phyloP scores from a whole-genome alignment of 2,329 filamentous ascomycete species.

The Fusarium torulosum region DNA sequence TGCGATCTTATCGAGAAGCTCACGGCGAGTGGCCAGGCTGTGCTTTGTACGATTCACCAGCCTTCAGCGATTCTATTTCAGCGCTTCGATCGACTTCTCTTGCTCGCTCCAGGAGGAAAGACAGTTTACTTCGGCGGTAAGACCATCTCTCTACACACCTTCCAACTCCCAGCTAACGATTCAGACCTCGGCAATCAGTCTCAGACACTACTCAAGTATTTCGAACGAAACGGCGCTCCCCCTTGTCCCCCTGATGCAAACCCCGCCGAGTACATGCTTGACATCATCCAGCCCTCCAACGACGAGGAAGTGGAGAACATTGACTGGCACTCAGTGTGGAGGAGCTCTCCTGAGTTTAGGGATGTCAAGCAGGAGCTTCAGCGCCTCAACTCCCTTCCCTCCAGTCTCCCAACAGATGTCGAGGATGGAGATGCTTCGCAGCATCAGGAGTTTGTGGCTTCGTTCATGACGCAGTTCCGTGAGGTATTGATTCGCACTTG shows the following conservation, averaged over 20 bases:
- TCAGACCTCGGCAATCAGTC: constrained; percentile 57
- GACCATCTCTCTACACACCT: accelerated
- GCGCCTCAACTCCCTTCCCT: constrained; percentile 27
- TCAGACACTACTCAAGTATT: constrained; percentile 65
- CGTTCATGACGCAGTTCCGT: constrained; percentile 50
- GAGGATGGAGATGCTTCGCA: constrained; percentile 30
- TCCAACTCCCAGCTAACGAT: not conserved
- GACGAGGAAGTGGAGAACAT: constrained; percentile 56
- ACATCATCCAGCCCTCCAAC: constrained; percentile 48
- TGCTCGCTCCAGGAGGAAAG: constrained; percentile 67
- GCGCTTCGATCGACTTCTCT: constrained; percentile 66
- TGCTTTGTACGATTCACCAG: constrained; percentile 63
- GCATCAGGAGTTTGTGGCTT: constrained; percentile 51
- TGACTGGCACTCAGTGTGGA: constrained; percentile 58
- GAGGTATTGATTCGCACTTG: constrained; percentile 55
- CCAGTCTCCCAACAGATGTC: not conserved
- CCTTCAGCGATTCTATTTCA: constrained; percentile 60
- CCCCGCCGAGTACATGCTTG: constrained; percentile 76
- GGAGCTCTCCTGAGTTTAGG: constrained; percentile 56
- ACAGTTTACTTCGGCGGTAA: constrained; percentile 72
- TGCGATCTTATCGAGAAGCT: constrained; percentile 77
- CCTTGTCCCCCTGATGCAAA: constrained; percentile 68
- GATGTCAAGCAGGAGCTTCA: constrained; percentile 45
- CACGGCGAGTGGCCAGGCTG: constrained; percentile 59
- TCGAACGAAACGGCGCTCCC: constrained; percentile 70